Base-by-base conservation (phyloP, 352 stramenopile genomes). In the Phytopythium aichiense region DNA sequence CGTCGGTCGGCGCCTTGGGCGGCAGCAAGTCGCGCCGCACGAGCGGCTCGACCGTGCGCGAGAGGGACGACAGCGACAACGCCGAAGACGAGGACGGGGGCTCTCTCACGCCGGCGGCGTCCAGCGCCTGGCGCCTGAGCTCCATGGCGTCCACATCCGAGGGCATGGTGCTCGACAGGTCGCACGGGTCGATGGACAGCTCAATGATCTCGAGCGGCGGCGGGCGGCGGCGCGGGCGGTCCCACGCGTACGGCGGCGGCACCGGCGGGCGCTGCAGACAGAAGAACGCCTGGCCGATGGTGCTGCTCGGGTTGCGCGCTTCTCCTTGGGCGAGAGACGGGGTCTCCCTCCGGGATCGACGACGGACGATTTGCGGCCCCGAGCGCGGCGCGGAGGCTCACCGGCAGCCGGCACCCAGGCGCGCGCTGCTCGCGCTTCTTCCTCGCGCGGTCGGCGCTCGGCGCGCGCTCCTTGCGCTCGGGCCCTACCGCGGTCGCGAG, bases 281-380 rank as follows among this genome's bases (percentile, higher is more conserved):
- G 58, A 81, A 73, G 64, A 79, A 79, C 48, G 71, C 73, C 66
- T 85, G 76, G 37, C 76, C 76, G 68, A 85, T 85, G 63, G 61
- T 85, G 73, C 62, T 73, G 61, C 51, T 68, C 43, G 61, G 52
- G 61, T 63, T 60, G 63, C 58, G 61, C 61, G 67, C 61, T 66
- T 67, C 48, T 63, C 46, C 35, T 59, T 49, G 60, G 22, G 4
- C 22, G 37, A 42, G n/a, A 30, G 33, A 45, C 35, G 8, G 31
- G 8, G 31, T n/a, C 23, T 35, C 48, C 20, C 48, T 18, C 46
- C 25, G 25, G 28, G 46, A 56, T 56, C 28, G n/a, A 56, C 28
- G 50, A 4, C 31, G 50, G 50, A 28, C 50, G 31, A 56, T 43
- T 18, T 20, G 46, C 46, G 30, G 46, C 25, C 46, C 46, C 45